Percentiles rank a stretch among this genome's conserved stretches.
These are phyloP conservation scores for Quercus parvula DNA, from an alignment of 306 rosid species.

Conservation along the genomic window DNA sequence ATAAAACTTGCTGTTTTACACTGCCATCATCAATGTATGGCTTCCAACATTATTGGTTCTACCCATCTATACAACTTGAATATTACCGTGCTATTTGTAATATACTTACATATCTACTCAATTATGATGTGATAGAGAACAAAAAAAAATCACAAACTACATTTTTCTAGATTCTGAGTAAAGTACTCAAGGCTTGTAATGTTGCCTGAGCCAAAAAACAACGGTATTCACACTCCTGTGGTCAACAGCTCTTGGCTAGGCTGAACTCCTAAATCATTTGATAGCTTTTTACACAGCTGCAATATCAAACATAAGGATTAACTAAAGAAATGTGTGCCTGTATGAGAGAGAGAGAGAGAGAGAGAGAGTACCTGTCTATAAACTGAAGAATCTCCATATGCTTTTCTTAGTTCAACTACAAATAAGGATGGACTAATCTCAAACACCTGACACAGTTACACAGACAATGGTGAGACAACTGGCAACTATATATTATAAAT, in stretches of 20 bases:
- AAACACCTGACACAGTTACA: constrained; percentile 52
- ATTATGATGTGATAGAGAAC: background rate
- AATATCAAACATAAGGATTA: constrained; percentile 4
- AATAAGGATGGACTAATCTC: constrained; percentile 68
- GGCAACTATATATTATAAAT: constrained; percentile 7
- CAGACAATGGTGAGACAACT: background rate
- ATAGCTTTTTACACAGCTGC: constrained; percentile 78
- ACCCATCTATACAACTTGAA: background rate
- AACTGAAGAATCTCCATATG: constrained; percentile 66
- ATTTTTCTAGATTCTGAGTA: background rate
- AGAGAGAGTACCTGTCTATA: constrained; percentile 66
- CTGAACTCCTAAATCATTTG: constrained; percentile 64
- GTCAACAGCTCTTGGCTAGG: constrained; percentile 36
- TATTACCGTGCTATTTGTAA: background rate
- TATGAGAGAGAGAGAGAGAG: background rate
- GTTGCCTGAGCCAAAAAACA: background rate
- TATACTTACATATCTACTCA: background rate
- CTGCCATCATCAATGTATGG: background rate
- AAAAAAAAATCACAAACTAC: background rate
- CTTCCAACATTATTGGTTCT: background rate
- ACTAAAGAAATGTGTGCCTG: background rate
- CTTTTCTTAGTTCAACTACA: constrained; percentile 79
- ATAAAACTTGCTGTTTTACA: background rate
- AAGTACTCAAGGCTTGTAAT: background rate
- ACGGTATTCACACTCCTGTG: constrained; percentile 12